phyloP scores from a whole-genome alignment of 257 asterid species.

The Eucommia ulmoides region DNA sequence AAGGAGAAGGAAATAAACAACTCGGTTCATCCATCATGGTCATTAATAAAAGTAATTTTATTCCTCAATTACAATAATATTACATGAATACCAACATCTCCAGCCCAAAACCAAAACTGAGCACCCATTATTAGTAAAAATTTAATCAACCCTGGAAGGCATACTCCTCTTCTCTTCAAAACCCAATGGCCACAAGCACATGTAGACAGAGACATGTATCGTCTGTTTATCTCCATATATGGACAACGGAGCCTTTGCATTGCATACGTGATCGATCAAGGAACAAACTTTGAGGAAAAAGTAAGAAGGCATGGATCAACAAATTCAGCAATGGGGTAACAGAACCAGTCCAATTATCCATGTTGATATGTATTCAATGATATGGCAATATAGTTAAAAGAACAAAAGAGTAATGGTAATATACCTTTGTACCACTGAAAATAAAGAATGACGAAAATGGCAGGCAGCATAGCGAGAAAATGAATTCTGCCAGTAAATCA shows the following conservation, averaged over 20 bases:
- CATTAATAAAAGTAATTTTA: neutral
- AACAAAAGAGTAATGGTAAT: no score
- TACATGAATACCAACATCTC: neutral
- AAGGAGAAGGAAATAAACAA: no score
- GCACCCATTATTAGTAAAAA: no score
- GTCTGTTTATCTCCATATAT: no score
- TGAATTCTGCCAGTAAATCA: constrained; percentile 66
- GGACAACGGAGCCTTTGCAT: no score
- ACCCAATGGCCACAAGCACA: no score
- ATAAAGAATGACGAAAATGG: constrained; percentile 75
- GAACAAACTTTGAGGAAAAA: neutral
- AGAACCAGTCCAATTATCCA: constrained; percentile 4
- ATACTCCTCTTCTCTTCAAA: no score
- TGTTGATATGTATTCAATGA: no score
- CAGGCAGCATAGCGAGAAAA: constrained; percentile 65
- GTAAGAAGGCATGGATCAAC: neutral
- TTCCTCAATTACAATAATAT: neutral
- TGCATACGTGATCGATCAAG: no score
- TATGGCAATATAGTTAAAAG: no score
- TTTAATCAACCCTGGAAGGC: no score
- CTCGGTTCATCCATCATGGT: neutral
- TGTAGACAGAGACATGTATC: no score
- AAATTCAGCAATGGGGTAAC: neutral
- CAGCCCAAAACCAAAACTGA: neutral
- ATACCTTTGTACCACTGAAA: constrained; percentile 80